Evolutionary conservation across 2,329 filamentous ascomycete species (phyloP).

Genomic region (Drechslerella dactyloides): DNA sequence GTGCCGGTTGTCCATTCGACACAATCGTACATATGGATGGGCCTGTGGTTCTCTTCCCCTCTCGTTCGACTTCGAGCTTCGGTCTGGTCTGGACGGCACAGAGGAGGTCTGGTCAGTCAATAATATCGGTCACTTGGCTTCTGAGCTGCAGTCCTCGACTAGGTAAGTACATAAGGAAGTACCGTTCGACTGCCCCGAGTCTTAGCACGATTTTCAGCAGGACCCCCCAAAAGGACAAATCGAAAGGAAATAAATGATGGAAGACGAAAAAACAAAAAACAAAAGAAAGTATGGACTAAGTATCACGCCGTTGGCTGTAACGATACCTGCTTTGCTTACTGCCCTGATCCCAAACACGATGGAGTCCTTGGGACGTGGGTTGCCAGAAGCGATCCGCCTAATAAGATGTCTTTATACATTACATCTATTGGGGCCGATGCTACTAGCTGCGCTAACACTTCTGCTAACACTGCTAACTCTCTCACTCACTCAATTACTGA

Average conservation of each 20-base stretch:
- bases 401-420: constrained; percentile 47
- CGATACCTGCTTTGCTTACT: constrained; percentile 10
- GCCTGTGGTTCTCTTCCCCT: constrained; percentile 9
- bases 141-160: neutral
- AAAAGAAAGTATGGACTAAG: constrained; percentile 14
- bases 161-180: constrained; percentile 22
- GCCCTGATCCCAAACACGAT: constrained; percentile 38
- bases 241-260: constrained; percentile 5
- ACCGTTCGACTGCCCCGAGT: constrained; percentile 28
- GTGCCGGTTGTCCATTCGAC: constrained; percentile 32
- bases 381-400: constrained; percentile 35
- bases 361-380: constrained; percentile 28
- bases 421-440: constrained; percentile 15
- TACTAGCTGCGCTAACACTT: constrained; percentile 21
- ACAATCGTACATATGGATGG: constrained; percentile 32
- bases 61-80: constrained; percentile 30
- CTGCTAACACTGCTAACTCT: constrained; percentile 12
- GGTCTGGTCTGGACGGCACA: constrained; percentile 17
- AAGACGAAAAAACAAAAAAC: constrained; percentile 24
- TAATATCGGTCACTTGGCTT: constrained; percentile 7
- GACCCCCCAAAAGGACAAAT: constrained; percentile 19
- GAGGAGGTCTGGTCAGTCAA: constrained; percentile 19
- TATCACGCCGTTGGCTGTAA: constrained; percentile 41
- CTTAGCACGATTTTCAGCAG: constrained; percentile 31
- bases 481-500: constrained; percentile 5